Evolutionary conservation across 116 monocot species (phyloP).

Genomic region (Dioscorea cayenensis): DNA sequence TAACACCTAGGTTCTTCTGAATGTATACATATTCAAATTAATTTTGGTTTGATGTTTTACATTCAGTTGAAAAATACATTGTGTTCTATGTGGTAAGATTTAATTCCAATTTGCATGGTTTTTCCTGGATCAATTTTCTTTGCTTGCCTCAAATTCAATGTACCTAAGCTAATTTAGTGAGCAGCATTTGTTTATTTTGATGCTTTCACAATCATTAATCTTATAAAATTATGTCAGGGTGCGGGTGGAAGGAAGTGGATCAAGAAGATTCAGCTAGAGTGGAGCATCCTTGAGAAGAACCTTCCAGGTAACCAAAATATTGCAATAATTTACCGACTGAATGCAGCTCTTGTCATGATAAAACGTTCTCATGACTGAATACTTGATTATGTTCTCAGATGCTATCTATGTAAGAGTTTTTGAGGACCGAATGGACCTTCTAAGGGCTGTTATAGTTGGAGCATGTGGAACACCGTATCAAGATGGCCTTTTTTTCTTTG

Average conservation of each 20-base stretch:
- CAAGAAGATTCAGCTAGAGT: constrained; percentile 88
- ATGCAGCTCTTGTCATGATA: neutral
- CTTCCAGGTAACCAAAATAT: constrained; percentile 52
- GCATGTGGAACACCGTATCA: constrained; percentile 90
- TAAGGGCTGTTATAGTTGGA: constrained; percentile 81
- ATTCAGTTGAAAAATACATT: neutral
- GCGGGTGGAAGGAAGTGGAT: constrained; percentile 60
- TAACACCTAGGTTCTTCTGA: too few species aligned
- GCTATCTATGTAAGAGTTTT: constrained; percentile 78
- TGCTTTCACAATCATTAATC: neutral
- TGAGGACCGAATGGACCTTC: constrained; percentile 87
- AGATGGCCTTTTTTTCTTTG: constrained; percentile 97
- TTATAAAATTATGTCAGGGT: constrained; percentile 17
- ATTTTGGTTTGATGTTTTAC: too few species aligned
- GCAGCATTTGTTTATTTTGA: neutral
- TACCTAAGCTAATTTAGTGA: neutral
- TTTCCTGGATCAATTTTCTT: neutral
- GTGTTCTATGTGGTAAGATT: neutral
- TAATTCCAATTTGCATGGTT: neutral
- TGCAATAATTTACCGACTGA: too few species aligned
- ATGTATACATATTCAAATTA: too few species aligned
- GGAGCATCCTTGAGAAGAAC: constrained; percentile 87
- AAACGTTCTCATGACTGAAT: neutral
- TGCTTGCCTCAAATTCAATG: neutral
- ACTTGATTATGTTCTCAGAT: constrained; percentile 34